These are phyloP conservation scores for Oryza coarctata DNA, from an alignment of 176 grass and related monocot species.

Conservation along the genomic window DNA sequence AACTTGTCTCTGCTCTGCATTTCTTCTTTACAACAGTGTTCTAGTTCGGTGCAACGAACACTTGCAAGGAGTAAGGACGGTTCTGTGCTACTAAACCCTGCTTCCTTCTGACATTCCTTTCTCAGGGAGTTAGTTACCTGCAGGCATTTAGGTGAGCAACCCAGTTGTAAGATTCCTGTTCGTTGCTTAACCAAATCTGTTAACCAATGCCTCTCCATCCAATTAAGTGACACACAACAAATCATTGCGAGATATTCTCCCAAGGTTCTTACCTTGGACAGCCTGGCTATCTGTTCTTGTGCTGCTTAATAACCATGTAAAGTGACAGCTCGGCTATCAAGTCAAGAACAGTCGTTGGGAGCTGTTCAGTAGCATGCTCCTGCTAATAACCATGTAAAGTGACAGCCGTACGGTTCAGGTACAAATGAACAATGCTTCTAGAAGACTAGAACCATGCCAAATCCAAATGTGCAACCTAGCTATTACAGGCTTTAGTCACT, in stretches of 20 bases:
- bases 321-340: no score
- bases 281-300: neutral
- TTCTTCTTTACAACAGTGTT: neutral
- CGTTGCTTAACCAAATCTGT: slow-evolving; percentile 42
- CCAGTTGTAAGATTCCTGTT: slow-evolving; percentile 38
- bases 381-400: neutral
- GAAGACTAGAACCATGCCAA: neutral
- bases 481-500: neutral
- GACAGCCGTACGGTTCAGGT: neutral
- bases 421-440: neutral
- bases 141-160: slow-evolving; percentile 46
- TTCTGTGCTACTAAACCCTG: neutral
- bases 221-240: slow-evolving; percentile 3
- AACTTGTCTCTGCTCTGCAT: neutral
- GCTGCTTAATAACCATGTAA: neutral
- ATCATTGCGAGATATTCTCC: slow-evolving; percentile 35
- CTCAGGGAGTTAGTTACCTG: slow-evolving; percentile 38
- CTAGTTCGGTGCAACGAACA: slow-evolving; percentile 29
- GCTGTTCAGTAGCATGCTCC: slow-evolving; percentile 25
- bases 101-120: slow-evolving; percentile 20
- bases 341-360: slow-evolving; percentile 16
- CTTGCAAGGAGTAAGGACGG: slow-evolving; percentile 2
- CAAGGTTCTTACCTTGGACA: slow-evolving; percentile 13
- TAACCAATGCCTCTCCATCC: neutral
- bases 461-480: neutral